Evolutionary conservation across 176 grass and related monocot species (phyloP).

Genomic region (Eleusine indica): DNA sequence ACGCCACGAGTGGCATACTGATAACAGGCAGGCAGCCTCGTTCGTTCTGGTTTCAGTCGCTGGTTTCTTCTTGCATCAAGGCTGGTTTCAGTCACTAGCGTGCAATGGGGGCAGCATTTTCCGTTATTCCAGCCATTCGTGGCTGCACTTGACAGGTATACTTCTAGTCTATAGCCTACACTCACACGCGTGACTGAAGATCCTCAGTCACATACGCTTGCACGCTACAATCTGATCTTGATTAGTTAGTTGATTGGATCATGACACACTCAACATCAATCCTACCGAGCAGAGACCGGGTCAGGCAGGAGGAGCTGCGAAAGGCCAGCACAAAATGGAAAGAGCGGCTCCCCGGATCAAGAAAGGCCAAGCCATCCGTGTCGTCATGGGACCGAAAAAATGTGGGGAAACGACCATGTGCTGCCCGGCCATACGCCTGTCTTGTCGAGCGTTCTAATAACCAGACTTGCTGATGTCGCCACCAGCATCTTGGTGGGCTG

Average conservation of each 20-base stretch:
- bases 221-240: not conserved
- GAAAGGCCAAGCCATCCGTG: constrained; percentile 2
- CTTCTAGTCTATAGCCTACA: not conserved
- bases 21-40: not conserved
- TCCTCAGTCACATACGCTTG: not conserved
- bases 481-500: not conserved
- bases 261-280: not conserved
- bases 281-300: not conserved
- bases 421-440: not conserved
- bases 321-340: not conserved
- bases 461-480: not conserved
- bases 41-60: not conserved
- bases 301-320: not conserved
- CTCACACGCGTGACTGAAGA: not conserved
- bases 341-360: not conserved
- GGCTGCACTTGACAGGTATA: not conserved
- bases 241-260: not conserved
- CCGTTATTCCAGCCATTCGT: not conserved
- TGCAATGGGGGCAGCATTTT: not conserved
- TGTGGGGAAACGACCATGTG: constrained; percentile 33
- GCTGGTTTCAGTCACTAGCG: not conserved
- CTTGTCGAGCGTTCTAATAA: not conserved
- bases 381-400: not conserved
- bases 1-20: no score
- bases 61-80: not conserved